Percentiles rank a stretch among this genome's conserved stretches.
Conservation (phyloP, 139 green algal species). For the Haematococcus lacustris region DNA sequence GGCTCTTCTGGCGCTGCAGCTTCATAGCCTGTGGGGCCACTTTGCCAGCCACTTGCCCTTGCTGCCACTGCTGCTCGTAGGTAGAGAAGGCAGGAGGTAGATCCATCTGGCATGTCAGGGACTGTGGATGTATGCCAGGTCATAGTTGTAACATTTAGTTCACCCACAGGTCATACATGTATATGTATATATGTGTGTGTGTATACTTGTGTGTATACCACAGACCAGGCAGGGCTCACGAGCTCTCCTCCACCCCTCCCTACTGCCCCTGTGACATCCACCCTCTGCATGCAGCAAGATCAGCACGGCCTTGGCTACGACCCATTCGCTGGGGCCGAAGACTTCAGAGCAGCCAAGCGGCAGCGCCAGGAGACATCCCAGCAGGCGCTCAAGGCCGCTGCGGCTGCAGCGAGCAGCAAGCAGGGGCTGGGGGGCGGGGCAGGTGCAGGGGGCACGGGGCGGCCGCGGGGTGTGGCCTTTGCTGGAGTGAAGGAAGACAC, state of each 20-base stretch:
- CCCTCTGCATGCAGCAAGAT: slow-evolving; percentile 39
- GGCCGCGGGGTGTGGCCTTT: slow-evolving; percentile 8
- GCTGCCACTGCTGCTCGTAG: too few species aligned
- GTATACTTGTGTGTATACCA: background rate
- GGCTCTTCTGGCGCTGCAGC: too few species aligned
- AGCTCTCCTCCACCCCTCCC: background rate
- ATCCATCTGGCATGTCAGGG: too few species aligned
- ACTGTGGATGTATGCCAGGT: background rate
- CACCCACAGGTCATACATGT: too few species aligned
- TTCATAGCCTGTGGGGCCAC: too few species aligned
- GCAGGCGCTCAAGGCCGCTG: background rate
- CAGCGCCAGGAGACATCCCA: background rate
- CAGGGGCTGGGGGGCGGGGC: slow-evolving; percentile 6
- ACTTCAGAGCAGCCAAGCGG: slow-evolving; percentile 66
- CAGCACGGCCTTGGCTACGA: slow-evolving; percentile 85
- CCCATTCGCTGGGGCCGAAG: slow-evolving; percentile 78
- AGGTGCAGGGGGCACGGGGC: background rate
- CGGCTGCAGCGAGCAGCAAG: slow-evolving; percentile 10
- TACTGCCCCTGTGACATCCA: background rate
- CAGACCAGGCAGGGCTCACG: background rate
- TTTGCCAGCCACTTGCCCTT: too few species aligned
- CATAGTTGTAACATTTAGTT: too few species aligned
- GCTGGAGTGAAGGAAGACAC: slow-evolving; percentile 3
- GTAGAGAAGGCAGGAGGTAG: too few species aligned
- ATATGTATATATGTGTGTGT: background rate